These are phyloP conservation scores for Acrocalymma vagum DNA, from an alignment of 2,329 filamentous ascomycete species.

Conservation along the genomic window DNA sequence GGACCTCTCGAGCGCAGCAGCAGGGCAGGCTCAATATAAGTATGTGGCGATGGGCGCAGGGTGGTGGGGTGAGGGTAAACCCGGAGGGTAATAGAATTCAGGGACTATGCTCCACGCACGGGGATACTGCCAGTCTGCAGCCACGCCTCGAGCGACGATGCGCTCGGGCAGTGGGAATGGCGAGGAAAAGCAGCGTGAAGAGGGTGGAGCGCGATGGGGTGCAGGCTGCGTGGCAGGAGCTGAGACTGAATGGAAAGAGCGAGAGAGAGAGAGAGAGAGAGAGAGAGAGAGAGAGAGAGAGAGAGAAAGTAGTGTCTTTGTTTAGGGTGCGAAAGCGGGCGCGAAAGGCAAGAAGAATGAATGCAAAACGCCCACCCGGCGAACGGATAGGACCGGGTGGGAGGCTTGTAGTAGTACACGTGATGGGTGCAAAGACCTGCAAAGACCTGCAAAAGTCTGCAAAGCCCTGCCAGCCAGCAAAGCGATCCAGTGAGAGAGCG, in stretches of 20 bases:
- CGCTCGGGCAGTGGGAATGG: conserved; percentile 9
- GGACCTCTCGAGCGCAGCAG: conserved; percentile 33
- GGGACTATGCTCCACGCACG: conserved; percentile 25
- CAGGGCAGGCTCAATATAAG: conserved; percentile 34
- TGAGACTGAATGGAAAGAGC: conserved; percentile 4
- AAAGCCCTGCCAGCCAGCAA: not conserved
- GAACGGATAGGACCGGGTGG: too few species aligned
- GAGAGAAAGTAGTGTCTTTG: not conserved
- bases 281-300: not conserved
- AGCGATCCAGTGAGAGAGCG: conserved; percentile 19
- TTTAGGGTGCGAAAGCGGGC: conserved; percentile 11
- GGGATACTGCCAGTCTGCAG: conserved; percentile 22
- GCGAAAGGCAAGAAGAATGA: not conserved
- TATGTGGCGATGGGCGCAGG: conserved; percentile 31
- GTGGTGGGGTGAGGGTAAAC: conserved; percentile 32
- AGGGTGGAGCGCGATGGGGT: conserved; percentile 1
- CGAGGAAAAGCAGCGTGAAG: conserved; percentile 2
- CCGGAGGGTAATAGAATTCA: conserved; percentile 29
- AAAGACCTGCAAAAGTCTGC: not conserved
- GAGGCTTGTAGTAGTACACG: not conserved
- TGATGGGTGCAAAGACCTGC: not conserved
- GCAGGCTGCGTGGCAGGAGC: not conserved
- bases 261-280: conserved; percentile 4
- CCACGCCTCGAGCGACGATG: conserved; percentile 9
- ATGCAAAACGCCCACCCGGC: conserved; percentile 9